These are phyloP conservation scores for Penstemon barbatus DNA, from an alignment of 257 asterid species.

Conservation along the genomic window DNA sequence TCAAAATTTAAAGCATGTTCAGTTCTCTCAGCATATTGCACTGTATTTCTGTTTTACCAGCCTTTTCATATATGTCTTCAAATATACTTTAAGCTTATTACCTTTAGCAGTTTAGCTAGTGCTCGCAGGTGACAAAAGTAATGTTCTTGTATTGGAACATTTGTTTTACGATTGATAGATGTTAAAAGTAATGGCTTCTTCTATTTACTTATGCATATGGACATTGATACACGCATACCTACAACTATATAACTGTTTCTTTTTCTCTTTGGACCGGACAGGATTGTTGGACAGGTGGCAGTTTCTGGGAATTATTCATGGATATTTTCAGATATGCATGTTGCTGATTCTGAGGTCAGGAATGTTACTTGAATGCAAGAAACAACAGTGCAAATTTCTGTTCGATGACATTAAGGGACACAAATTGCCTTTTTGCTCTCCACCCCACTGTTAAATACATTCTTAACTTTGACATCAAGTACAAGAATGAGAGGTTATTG, in stretches of 20 bases:
- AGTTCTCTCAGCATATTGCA: neutral
- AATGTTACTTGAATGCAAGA: slow-evolving; percentile 11
- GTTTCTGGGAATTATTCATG: slow-evolving; percentile 90
- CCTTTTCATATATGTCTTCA: slow-evolving; percentile 13
- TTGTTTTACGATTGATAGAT: neutral
- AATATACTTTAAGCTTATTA: neutral
- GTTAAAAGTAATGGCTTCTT: slow-evolving; percentile 14
- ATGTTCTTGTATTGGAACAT: neutral
- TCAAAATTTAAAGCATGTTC: slow-evolving; percentile 13
- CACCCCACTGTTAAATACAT: neutral
- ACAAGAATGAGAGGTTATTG: slow-evolving; percentile 16
- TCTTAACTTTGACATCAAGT: slow-evolving; percentile 15
- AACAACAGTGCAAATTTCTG: neutral
- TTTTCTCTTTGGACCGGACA: slow-evolving; percentile 35
- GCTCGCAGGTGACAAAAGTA: slow-evolving; percentile 21
- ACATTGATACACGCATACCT: neutral
- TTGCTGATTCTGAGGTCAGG: slow-evolving; percentile 61
- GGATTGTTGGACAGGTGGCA: slow-evolving; percentile 89
- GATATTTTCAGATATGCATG: slow-evolving; percentile 62
- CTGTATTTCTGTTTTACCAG: slow-evolving; percentile 28
- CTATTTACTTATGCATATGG: neutral
- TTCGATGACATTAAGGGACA: slow-evolving; percentile 17
- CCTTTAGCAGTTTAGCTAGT: slow-evolving; percentile 10
- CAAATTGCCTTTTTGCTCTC: neutral
- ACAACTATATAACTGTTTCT: slow-evolving; percentile 7